Conservation (phyloP, 2,329 filamentous ascomycete species). For the Diplodia scrobiculata region DNA sequence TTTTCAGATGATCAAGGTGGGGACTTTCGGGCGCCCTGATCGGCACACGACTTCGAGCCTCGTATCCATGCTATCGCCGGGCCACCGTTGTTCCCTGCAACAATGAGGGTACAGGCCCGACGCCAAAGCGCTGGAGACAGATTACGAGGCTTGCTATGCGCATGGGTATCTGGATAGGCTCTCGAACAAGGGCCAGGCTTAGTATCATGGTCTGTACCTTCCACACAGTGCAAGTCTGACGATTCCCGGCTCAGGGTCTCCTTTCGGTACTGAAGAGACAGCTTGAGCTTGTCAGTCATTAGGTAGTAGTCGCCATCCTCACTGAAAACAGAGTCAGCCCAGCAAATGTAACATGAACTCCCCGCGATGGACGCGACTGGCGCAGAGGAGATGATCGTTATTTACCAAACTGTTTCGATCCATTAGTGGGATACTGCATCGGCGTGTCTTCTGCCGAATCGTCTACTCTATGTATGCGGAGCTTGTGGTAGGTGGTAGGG, state of each 20-base stretch:
- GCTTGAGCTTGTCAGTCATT: no score
- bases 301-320: no score
- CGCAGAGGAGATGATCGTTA: no score
- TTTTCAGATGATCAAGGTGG: conserved; percentile 13
- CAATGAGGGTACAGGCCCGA: no score
- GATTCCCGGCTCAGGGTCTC: not conserved
- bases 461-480: no score
- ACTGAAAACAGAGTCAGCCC: no score
- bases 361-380: no score
- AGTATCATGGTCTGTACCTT: not conserved
- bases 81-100: not conserved
- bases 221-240: not conserved
- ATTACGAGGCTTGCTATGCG: not conserved
- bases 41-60: not conserved
- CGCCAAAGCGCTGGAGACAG: not conserved
- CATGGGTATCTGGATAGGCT: not conserved
- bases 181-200: not conserved
- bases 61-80: conserved; percentile 1
- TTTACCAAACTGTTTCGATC: no score
- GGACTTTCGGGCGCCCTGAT: not conserved
- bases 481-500: not conserved
- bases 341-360: no score
- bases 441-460: no score
- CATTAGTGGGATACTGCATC: no score
- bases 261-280: no score